phyloP scores from a whole-genome alignment of 2,329 filamentous ascomycete genomes.

The Blumeria graminis region DNA sequence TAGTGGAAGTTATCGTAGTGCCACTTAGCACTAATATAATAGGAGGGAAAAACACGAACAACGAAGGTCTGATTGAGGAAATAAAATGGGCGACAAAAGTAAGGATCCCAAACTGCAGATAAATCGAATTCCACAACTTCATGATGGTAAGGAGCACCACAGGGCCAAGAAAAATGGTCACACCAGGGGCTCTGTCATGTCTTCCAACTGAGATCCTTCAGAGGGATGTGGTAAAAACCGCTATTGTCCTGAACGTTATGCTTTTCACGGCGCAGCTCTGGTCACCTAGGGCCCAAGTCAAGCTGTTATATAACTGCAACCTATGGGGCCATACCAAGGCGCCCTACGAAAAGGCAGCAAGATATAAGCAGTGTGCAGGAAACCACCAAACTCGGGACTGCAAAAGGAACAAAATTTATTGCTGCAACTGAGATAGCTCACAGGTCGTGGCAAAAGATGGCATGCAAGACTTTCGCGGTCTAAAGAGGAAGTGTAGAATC shows the following conservation, averaged over 20 bases:
- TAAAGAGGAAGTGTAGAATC: not conserved
- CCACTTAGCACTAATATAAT: not conserved
- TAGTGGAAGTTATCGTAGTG: not conserved
- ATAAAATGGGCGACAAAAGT: not conserved
- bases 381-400: not conserved
- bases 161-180: not conserved
- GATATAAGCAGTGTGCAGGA: not conserved
- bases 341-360: not conserved
- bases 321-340: not conserved
- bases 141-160: not conserved
- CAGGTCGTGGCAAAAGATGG: conserved; percentile 3
- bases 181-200: not conserved
- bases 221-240: not conserved
- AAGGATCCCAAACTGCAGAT: not conserved
- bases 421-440: conserved; percentile 1
- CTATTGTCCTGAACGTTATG: not conserved
- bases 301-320: not conserved
- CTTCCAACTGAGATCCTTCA: not conserved
- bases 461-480: not conserved
- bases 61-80: not conserved
- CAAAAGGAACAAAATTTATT: not conserved
- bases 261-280: not conserved
- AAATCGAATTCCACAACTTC: not conserved
- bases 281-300: not conserved
- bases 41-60: not conserved